Evolutionary conservation across 805 yeast genomes (phyloP), one percentile per base, ranked within the genome.

Genomic region (Grigorovia jiainica): DNA sequence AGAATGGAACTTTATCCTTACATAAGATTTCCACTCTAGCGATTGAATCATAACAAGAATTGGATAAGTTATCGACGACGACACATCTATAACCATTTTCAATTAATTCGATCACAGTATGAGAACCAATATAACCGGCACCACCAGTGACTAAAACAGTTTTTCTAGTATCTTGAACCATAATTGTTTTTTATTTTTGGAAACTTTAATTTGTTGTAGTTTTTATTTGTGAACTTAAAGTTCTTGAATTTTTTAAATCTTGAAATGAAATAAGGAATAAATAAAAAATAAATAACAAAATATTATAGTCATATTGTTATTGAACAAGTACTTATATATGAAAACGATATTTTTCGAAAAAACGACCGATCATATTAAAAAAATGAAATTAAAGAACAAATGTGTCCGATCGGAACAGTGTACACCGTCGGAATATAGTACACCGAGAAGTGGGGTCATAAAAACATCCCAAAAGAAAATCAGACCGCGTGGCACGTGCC

Each of bases 51-150:
- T 71, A 71, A 32, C 79, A 72, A 2, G 92, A 79, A 53, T 81
- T 84, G 52, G 69, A 63, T 44, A 81, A 65, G 58, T 79, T 80
- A 60, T 84, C 95, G 18, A 79, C 76, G 35, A 84, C 72, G n/a
- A 84, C 78, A 25, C 82, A 86, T 23, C 79, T 71, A 53, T 77
- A 72, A 20, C 85, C 86, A 40, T 73, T 68, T 45, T 73, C 70
- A 39, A 79, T 57, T 41, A 80, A 68, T 51, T 76, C 82, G 38
- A 78, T 75, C 15, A 73, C 84, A 1, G 90, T 80, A 57, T 84
- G 92, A 8, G 90, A 80, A 20, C 92, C 94, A 54, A 85, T 82
- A 63, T 84, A 84, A 17, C 95, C 92, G 21, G 90, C 85, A 38
- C 94, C 94, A 36, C 94, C 94, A 18, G 92, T 82, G 23, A 84